Evolutionary conservation across 2,329 filamentous ascomycete species (phyloP).

Genomic region (Onygenales sp.): DNA sequence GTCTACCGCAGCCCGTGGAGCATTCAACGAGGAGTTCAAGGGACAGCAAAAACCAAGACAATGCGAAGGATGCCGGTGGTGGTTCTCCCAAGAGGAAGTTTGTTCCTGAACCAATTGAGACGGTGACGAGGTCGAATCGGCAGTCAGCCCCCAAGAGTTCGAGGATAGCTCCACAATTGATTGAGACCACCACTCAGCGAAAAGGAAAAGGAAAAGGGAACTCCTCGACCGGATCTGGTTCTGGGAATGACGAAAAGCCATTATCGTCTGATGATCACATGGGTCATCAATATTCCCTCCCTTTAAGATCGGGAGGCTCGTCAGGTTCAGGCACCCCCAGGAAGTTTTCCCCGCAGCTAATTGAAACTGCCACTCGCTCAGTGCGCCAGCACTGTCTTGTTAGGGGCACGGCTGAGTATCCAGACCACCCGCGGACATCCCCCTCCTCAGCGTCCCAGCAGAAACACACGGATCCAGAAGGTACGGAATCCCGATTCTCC

Average conservation of each 20-base stretch:
- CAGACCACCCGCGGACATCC: constrained; percentile 51
- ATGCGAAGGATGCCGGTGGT: not conserved
- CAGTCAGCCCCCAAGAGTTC: constrained; percentile 25
- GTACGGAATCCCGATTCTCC: constrained; percentile 41
- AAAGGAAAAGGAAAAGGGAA: not conserved
- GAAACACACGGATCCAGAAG: not conserved
- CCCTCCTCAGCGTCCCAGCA: constrained; percentile 1
- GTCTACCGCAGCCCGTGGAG: constrained; percentile 35
- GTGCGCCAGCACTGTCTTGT: constrained; percentile 56
- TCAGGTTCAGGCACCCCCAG: constrained; percentile 17
- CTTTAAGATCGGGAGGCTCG: not conserved
- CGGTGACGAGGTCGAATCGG: constrained; percentile 12
- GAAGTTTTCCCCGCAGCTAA: constrained; percentile 66
- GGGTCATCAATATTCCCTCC: not conserved
- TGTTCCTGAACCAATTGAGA: constrained; percentile 20
- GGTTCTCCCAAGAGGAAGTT: constrained; percentile 14
- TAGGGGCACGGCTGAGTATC: constrained; percentile 51
- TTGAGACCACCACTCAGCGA: constrained; percentile 55
- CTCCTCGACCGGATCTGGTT: not conserved
- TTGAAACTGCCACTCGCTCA: constrained; percentile 68
- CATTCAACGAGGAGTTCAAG: constrained; percentile 32
- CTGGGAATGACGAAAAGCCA: not conserved
- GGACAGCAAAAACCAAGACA: constrained; percentile 15
- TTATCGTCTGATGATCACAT: constrained; percentile 9
- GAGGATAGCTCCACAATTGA: constrained; percentile 58